Evolutionary conservation across 1,139 yeast species (phyloP), one percentile per base, ranked within the genome.

Genomic region (Zhuliangozyma blackwelliae): DNA sequence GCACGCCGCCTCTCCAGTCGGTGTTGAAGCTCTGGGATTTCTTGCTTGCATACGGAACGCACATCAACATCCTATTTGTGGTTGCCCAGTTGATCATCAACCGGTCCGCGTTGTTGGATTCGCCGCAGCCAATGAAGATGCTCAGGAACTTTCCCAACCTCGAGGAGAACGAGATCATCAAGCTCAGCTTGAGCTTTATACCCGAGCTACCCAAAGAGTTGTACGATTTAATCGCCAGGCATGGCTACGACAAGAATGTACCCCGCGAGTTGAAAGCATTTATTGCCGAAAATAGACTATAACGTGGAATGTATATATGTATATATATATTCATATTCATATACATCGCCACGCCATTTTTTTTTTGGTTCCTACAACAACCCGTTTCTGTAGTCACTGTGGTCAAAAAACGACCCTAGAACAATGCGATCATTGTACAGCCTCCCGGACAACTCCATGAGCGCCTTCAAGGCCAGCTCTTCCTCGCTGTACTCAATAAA

Each of bases 21-120:
- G 88, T 86, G 1, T 62, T 89, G 32, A 75, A 80, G 39, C 65
- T 89, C 22, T 89, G 97, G 97, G 97, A 89, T 57, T 84, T 88
- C 46, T 61, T 88, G 51, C 83, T 89, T 57, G 95, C 97, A 3
- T 89, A 87, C 52, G 97, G 97, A 0, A 77, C 86, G 23, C 96
- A 90, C 55, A 75, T 89, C 81, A 89, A 89, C 58, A 74, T 90
- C 25, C 64, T 90, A 27, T 85, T 89, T 48, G 78, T 89, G 9
- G 89, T 89, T 12, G 95, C 97, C 0, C 95, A 88, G 56, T 63
- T 89, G 32, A 79, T 86, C 10, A 67, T 82, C 36, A 81, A 84
- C 46, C 64, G 97, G 37, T 72, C 79, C 5, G 63, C 70, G 31
- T 61, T 89, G 11, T 58, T 89, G 40, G 62, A 63, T 16, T 72